A percentile compares a stretch with the other conserved stretches of the same genome.
Evolutionary conservation across 768 basidiomycete genomes (phyloP).

Genomic region (Dictyophora rubrovolvata): DNA sequence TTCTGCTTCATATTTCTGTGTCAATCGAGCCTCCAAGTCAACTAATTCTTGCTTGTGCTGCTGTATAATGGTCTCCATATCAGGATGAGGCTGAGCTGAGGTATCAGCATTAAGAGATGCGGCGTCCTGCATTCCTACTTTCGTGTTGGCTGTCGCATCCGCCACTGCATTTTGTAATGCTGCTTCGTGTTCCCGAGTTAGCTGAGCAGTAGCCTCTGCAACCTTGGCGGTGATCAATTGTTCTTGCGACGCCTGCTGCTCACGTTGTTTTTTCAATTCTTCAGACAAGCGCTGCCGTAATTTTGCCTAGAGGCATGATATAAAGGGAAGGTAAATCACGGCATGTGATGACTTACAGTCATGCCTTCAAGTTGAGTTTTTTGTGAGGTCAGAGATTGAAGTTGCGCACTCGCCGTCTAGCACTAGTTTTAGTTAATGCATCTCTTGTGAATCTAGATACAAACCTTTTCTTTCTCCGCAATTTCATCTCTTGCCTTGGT

Average conservation of each 20-base stretch:
- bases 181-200: constrained; percentile 18
- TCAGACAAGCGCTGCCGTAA: constrained; percentile 14
- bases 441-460: neutral
- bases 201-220: constrained; percentile 31
- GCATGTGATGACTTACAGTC: constrained; percentile 15
- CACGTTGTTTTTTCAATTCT: constrained; percentile 35
- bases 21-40: constrained; percentile 42
- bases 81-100: constrained; percentile 12
- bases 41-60: constrained; percentile 53
- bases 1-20: constrained; percentile 25
- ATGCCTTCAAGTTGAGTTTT: constrained; percentile 29
- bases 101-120: constrained; percentile 12
- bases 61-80: constrained; percentile 32
- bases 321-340: neutral
- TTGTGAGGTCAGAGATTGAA: constrained; percentile 35
- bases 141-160: constrained; percentile 47
- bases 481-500: constrained; percentile 52
- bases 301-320: neutral
- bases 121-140: constrained; percentile 29
- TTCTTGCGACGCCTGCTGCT: constrained; percentile 49
- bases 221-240: constrained; percentile 40
- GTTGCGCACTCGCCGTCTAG: constrained; percentile 33
- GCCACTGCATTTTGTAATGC: constrained; percentile 32
- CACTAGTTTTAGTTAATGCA: constrained; percentile 5
- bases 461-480: constrained; percentile 46